Conservation (phyloP, 305 asterid genomes). For the Fraxinus paxiana region DNA sequence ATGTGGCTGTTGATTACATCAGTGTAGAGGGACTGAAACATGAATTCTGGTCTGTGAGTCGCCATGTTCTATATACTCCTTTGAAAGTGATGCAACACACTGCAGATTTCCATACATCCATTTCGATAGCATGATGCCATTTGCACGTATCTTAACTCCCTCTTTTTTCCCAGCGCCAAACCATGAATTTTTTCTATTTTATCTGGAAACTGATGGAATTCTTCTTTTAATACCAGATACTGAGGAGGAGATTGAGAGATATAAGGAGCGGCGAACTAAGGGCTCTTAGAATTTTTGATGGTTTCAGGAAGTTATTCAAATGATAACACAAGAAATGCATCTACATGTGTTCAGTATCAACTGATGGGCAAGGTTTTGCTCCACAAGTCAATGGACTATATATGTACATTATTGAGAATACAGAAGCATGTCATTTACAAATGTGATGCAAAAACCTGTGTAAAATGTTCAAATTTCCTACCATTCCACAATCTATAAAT, state of each 20-base stretch:
- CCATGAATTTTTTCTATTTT: background rate
- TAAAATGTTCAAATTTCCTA: background rate
- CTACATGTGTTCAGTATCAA: background rate
- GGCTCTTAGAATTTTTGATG: constrained; percentile 65
- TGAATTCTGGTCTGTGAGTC: background rate
- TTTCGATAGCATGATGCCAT: background rate
- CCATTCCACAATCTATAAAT: background rate
- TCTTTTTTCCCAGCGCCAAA: background rate
- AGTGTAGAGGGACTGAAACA: background rate
- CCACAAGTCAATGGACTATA: background rate
- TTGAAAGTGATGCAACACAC: background rate
- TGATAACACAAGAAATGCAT: constrained; percentile 19
- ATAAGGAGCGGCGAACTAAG: constrained; percentile 70
- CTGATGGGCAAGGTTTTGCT: background rate
- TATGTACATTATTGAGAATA: background rate
- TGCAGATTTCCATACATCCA: background rate
- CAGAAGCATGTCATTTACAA: background rate
- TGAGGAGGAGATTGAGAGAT: constrained; percentile 80
- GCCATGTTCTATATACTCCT: background rate
- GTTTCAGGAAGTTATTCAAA: constrained; percentile 61
- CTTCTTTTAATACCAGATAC: constrained; percentile 44
- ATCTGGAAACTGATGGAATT: background rate
- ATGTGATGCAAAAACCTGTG: background rate
- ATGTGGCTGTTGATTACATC: background rate
- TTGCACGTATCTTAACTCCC: background rate